phyloP scores from a whole-genome alignment of 768 basidiomycete genomes.

The Hemileccinum rubropunctum region DNA sequence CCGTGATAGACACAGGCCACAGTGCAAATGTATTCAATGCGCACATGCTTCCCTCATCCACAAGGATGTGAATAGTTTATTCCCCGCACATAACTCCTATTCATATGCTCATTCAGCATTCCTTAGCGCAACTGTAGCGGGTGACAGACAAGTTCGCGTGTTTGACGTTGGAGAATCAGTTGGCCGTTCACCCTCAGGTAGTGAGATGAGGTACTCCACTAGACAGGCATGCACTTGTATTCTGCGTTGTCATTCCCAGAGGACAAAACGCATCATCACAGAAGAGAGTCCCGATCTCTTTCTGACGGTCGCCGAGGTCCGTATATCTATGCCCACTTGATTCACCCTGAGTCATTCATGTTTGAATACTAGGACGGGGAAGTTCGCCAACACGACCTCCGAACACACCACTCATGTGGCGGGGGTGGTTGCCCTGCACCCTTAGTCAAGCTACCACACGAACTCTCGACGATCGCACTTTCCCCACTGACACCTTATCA shows the following conservation, averaged over 20 bases:
- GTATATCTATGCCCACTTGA: slow-evolving; percentile 13
- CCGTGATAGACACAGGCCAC: slow-evolving; percentile 79
- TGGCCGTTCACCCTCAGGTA: slow-evolving; percentile 36
- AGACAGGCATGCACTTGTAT: slow-evolving; percentile 49
- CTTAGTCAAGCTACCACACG: slow-evolving; percentile 59
- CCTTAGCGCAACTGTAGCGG: slow-evolving; percentile 66
- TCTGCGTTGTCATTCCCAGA: slow-evolving; percentile 65
- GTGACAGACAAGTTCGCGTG: slow-evolving; percentile 73
- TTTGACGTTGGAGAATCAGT: slow-evolving; percentile 60
- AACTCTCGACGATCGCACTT: slow-evolving; percentile 70
- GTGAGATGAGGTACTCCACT: slow-evolving; percentile 46
- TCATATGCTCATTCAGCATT: slow-evolving; percentile 7
- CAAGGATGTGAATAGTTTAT: slow-evolving; percentile 60
- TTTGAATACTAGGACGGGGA: slow-evolving; percentile 65
- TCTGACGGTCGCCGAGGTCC: slow-evolving; percentile 75
- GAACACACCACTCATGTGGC: slow-evolving; percentile 64
- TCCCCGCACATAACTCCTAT: slow-evolving; percentile 8
- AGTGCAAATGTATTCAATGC: slow-evolving; percentile 82
- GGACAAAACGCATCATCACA: slow-evolving; percentile 77
- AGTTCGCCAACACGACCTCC: slow-evolving; percentile 84
- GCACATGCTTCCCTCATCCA: slow-evolving; percentile 74
- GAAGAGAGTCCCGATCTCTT: slow-evolving; percentile 78
- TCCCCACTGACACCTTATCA: slow-evolving; percentile 81
- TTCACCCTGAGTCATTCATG: slow-evolving; percentile 11
- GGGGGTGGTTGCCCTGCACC: slow-evolving; percentile 62